Percentiles rank a stretch among this genome's conserved stretches.
Conservation (phyloP, 164 flowering plant species). For the Umbellularia californica region DNA sequence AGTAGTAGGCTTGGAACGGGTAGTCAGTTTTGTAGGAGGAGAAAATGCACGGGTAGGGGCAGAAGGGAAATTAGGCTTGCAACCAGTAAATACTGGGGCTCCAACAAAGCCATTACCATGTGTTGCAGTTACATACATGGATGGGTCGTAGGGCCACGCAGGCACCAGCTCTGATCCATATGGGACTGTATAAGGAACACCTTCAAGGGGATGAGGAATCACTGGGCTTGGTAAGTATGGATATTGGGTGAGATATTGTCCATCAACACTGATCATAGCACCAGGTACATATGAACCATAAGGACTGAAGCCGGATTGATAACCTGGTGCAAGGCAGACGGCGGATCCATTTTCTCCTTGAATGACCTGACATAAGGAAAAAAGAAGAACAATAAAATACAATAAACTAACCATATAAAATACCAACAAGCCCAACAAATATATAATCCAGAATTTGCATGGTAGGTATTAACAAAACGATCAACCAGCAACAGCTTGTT, state of each 20-base stretch:
- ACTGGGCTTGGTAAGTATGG: conserved; percentile 29
- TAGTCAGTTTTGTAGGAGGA: conserved; percentile 21
- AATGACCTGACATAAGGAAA: conserved; percentile 25
- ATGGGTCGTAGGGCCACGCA: conserved; percentile 36
- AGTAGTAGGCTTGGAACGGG: conserved; percentile 20
- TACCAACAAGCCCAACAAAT: not conserved
- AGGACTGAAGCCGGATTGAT: conserved; percentile 38
- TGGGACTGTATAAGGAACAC: conserved; percentile 23
- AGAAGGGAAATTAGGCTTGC: conserved; percentile 23
- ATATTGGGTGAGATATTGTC: conserved; percentile 42
- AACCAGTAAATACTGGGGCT: conserved; percentile 18
- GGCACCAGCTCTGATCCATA: conserved; percentile 42
- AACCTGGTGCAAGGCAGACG: conserved; percentile 36
- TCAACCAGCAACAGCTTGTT: not conserved
- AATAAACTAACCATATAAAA: not conserved
- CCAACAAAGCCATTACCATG: conserved; percentile 27
- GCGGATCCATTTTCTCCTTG: conserved; percentile 50
- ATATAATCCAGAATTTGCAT: not conserved
- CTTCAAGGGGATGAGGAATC: conserved; percentile 33
- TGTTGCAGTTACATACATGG: conserved; percentile 30
- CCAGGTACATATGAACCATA: conserved; percentile 31
- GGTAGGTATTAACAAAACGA: not conserved
- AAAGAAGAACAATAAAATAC: not conserved
- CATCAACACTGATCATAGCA: conserved; percentile 38
- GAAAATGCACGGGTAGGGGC: conserved; percentile 19